phyloP scores from a whole-genome alignment of 2,329 filamentous ascomycete genomes.

The Cryoendolithus antarcticus region DNA sequence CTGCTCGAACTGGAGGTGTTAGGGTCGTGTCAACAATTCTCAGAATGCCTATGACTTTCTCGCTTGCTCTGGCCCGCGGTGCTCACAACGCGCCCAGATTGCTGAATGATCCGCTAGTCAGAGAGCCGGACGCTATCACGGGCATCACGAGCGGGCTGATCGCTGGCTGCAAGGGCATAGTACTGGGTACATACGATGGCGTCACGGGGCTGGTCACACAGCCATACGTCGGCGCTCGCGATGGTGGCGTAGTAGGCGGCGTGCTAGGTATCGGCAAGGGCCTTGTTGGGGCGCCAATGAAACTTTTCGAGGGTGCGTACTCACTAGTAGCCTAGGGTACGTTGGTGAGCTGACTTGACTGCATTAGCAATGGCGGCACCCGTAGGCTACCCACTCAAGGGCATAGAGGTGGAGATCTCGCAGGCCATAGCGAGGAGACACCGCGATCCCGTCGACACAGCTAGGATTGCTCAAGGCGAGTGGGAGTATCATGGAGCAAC shows the following conservation, averaged over 20 bases:
- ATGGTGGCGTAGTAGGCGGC: slow-evolving; percentile 51
- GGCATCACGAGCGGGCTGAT: slow-evolving; percentile 1
- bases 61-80: slow-evolving; percentile 67
- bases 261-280: slow-evolving; percentile 70
- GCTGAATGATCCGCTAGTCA: slow-evolving; percentile 72
- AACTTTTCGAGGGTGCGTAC: too few relatives aligned
- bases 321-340: too few relatives aligned
- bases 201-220: slow-evolving; percentile 4
- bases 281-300: too few relatives aligned
- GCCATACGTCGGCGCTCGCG: slow-evolving; percentile 50
- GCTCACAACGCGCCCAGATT: slow-evolving; percentile 79
- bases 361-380: too few relatives aligned
- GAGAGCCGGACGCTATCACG: slow-evolving; percentile 36
- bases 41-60: slow-evolving; percentile 74
- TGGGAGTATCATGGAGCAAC: too few relatives aligned
- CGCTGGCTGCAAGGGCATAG: slow-evolving; percentile 2
- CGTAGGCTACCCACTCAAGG: slow-evolving; percentile 60
- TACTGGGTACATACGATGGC: slow-evolving; percentile 5
- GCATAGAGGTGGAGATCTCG: slow-evolving; percentile 56
- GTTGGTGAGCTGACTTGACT: too few relatives aligned
- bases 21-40: too few relatives aligned
- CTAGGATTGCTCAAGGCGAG: too few relatives aligned
- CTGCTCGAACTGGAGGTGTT: too few relatives aligned
- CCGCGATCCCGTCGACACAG: too few relatives aligned
- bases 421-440: too few relatives aligned